phyloP scores from a whole-genome alignment of 768 basidiomycete genomes.

The Serpula lacrymans region DNA sequence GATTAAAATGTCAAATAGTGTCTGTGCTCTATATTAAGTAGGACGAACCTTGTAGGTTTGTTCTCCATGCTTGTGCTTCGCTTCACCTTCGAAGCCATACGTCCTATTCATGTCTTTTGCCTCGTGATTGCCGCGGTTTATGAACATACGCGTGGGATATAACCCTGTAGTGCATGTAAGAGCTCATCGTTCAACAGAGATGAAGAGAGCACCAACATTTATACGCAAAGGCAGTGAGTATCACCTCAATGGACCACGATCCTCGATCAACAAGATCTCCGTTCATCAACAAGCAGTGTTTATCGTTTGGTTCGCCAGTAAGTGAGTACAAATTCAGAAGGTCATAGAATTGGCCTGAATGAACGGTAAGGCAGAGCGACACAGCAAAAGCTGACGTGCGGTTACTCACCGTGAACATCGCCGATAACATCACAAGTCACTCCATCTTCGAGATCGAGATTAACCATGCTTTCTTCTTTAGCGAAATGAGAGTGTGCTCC shows the following conservation, averaged over 20 bases:
- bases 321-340: constrained; percentile 82
- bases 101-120: constrained; percentile 95
- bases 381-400: background rate
- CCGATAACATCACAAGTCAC: constrained; percentile 92
- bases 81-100: constrained; percentile 95
- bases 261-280: constrained; percentile 97
- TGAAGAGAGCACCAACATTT: constrained; percentile 62
- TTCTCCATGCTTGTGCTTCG: constrained; percentile 94
- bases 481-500: constrained; percentile 76
- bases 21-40: constrained; percentile 2
- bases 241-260: constrained; percentile 94
- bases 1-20: constrained; percentile 5
- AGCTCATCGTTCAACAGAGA: constrained; percentile 1
- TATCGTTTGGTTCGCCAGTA: constrained; percentile 80
- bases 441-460: constrained; percentile 70
- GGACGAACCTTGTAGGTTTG: constrained; percentile 75
- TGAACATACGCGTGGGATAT: constrained; percentile 83
- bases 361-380: constrained; percentile 4
- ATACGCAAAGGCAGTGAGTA: constrained; percentile 88
- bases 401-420: constrained; percentile 79
- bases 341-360: constrained; percentile 90
- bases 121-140: constrained; percentile 97
- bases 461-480: constrained; percentile 79
- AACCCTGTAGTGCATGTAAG: constrained; percentile 57
- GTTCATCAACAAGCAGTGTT: constrained; percentile 88